Conservation (phyloP, 2,329 filamentous ascomycete genomes). For the Zarea fungicola region DNA sequence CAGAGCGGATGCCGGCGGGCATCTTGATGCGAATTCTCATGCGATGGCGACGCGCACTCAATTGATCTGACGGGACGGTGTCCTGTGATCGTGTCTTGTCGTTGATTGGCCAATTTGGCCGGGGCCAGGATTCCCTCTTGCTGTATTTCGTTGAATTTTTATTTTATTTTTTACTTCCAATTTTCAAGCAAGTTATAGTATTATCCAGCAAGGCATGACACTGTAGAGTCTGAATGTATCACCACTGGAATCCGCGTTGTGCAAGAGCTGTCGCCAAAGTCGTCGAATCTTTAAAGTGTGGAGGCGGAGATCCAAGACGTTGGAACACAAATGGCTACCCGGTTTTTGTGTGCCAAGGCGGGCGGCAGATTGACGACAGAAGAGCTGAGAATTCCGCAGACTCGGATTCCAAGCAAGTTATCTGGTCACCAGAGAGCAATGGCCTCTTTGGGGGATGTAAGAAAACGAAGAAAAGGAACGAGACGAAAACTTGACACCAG, state of each 20-base stretch:
- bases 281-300: neutral
- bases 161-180: neutral
- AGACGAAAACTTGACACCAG: too few species aligned
- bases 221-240: neutral
- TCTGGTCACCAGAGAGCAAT: too few species aligned
- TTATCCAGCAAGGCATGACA: neutral
- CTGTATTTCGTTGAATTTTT: neutral
- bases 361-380: neutral
- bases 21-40: conserved; percentile 7
- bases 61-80: neutral
- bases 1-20: neutral
- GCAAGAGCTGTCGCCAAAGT: neutral
- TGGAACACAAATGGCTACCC: neutral
- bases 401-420: too few species aligned
- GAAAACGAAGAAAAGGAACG: too few species aligned
- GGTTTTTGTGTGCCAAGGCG: neutral
- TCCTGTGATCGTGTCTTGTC: conserved; percentile 4
- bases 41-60: neutral
- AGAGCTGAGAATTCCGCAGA: too few species aligned
- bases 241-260: neutral
- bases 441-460: too few species aligned
- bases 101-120: too few species aligned
- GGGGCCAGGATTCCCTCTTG: neutral
- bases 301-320: neutral
- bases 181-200: neutral